Base-by-base conservation (phyloP, 169 alveolate species). In the Plasmodium inui region DNA sequence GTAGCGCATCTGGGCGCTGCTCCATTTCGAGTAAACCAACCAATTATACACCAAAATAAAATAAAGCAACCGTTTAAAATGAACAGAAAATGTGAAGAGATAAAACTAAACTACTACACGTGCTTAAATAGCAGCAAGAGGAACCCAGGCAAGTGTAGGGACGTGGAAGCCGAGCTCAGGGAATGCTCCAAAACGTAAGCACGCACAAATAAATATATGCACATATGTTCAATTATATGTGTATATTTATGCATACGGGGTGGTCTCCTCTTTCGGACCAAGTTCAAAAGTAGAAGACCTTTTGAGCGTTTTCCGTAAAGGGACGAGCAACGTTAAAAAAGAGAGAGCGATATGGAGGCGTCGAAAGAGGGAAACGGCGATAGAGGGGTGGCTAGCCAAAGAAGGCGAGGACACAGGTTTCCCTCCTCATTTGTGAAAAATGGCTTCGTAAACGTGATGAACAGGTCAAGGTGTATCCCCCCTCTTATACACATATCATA, bases 121-220 rank as follows among this genome's bases (percentile, higher is more conserved):
- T 91, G 95, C 70, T 91, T 91, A 57, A 91, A 91, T 91, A 50
- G 76, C 14, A 91, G 95, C 79, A 91, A 82, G 30, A 81, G 95
- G 61, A 81, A 72, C 71, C 95, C 92, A 4, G 61, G 44, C 32
- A 81, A 81, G 72, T 91, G 95, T 37, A 91, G 83, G 19, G 46
- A 9, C 2, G 74, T 91, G 26, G 95, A 91, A 91, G 44, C 30
- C n/a, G 95, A 91, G 30, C 55, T 91, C 61, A 80, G 95, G 95
- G 85, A n/a, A 57, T 91, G 95, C 34, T 91, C 95, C 17, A 81
- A 91, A 81, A 91, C 74, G 95, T 91, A 91, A 89, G 46, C 39
- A 28, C 37, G 19, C 37, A 50, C 28, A 44, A 44, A 81, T 41
- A 41, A 61, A 22, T 83, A 83, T 61, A 30, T 83, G 41, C 22